Conservation (phyloP, 1,139 yeast species). For the Candida smagusa region DNA sequence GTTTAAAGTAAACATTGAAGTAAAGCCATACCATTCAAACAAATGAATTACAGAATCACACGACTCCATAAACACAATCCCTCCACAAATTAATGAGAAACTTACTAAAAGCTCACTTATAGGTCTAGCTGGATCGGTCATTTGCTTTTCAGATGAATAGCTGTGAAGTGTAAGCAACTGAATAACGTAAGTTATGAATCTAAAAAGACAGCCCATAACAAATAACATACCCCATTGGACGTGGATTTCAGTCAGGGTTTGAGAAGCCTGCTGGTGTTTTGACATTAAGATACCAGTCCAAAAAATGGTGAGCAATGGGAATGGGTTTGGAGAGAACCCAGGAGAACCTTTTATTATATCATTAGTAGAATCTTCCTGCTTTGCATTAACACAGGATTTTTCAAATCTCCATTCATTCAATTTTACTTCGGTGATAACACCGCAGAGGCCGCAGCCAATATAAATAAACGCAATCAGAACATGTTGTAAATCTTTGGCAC, state of each 20-base stretch:
- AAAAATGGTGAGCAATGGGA: constrained; percentile 87
- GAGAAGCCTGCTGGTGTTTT: constrained; percentile 82
- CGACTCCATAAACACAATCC: constrained; percentile 86
- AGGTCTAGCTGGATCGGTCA: constrained; percentile 56
- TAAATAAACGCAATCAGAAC: constrained; percentile 93
- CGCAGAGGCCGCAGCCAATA: constrained; percentile 90
- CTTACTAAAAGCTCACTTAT: constrained; percentile 78
- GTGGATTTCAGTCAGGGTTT: constrained; percentile 74
- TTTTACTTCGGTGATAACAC: constrained; percentile 70
- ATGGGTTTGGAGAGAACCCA: constrained; percentile 84
- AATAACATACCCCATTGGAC: constrained; percentile 88
- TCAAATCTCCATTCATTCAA: constrained; percentile 47
- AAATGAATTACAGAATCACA: constrained; percentile 82
- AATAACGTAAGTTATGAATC: constrained; percentile 67
- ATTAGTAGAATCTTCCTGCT: constrained; percentile 27
- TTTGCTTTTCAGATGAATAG: constrained; percentile 20
- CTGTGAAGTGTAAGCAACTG: constrained; percentile 45
- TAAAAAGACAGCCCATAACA: constrained; percentile 71
- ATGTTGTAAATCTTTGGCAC: constrained; percentile 91
- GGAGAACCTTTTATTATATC: constrained; percentile 49
- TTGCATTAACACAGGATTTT: constrained; percentile 26
- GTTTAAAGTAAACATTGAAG: constrained; percentile 87
- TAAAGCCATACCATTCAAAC: constrained; percentile 80
- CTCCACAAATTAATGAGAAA: constrained; percentile 82
- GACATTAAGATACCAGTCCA: constrained; percentile 99